Base-by-base conservation (phyloP, 768 basidiomycete species). In the Pisolithus albus region DNA sequence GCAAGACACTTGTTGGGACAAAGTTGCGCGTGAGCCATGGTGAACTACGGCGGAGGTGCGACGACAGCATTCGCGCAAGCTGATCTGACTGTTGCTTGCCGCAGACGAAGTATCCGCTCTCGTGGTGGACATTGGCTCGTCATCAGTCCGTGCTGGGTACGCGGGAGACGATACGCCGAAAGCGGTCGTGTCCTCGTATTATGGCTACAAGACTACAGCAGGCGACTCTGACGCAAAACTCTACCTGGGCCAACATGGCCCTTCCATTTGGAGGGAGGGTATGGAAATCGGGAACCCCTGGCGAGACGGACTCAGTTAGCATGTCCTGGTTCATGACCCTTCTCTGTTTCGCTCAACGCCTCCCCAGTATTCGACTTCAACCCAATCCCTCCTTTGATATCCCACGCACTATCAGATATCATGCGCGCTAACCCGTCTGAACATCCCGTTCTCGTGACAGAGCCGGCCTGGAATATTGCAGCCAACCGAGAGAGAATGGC, bases 111-210 rank as follows among this genome's bases (percentile, higher is more conserved):
- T 98, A n/a, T 88, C 92, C 34, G 96, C 95, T 28, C 74, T 98
- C 48, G 96, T 98, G 21, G 73, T 99, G 36, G 96, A 99, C 73
- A 87, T 98, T 64, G 96, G 96, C 26, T 76, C 88, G 10, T 86
- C 88, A 23, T 87, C 92, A 8, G 72, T 94, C 49, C 85, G 96
- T 64, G 92, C 92, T 10, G 96, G 96, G 49, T 96, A 98, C 68
- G 95, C 96, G 10, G 96, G 96, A 43, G 95, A 98, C 70, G 96
- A 98, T 62, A 81, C 88, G 10, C 96, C 96, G 16, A 91, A 92
- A 69, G 87, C 89, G 16, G 83, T 97, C 55, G 82, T 95, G 56
- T 88, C 96, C 7, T 88, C 93, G 3, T 77, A 82, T 41, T 98
- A 92, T 69, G 94, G 94, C 30, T 93, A 83, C 66, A 78, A 78